Percentiles rank a stretch among this genome's conserved stretches.
Evolutionary conservation across 768 basidiomycete genomes (phyloP).

Genomic region (Termitomyces sp.): DNA sequence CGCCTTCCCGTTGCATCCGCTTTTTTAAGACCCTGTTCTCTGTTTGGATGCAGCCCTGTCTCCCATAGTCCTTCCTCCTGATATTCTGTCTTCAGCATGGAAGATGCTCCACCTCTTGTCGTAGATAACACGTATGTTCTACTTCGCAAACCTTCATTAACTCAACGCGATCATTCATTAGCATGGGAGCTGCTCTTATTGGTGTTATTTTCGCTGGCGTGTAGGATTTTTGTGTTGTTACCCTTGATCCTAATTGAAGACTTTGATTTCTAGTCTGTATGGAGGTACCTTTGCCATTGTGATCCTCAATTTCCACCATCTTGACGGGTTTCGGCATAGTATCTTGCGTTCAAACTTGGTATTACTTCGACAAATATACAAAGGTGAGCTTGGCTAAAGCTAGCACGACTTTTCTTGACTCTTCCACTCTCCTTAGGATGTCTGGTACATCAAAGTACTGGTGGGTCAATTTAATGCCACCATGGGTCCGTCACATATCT

Average conservation of each 20-base stretch:
- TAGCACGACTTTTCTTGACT: not conserved
- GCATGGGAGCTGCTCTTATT: conserved; percentile 51
- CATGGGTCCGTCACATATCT: not conserved
- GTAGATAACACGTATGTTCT: conserved; percentile 38
- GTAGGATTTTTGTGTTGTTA: conserved; percentile 27
- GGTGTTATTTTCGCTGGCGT: conserved; percentile 48
- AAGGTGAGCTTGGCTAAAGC: conserved; percentile 26
- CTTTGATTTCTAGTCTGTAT: conserved; percentile 37
- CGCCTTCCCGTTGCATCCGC: conserved; percentile 18
- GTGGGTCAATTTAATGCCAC: conserved; percentile 26
- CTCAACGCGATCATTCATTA: conserved; percentile 19
- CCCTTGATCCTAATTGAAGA: not conserved
- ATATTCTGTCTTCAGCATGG: conserved; percentile 15
- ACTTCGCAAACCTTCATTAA: not conserved
- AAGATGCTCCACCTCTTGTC: conserved; percentile 15
- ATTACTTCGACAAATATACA: conserved; percentile 49
- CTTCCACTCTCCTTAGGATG: conserved; percentile 30
- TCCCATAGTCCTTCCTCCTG: conserved; percentile 14
- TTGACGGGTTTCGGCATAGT: conserved; percentile 31
- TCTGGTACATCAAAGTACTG: conserved; percentile 51
- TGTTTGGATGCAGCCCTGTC: conserved; percentile 17
- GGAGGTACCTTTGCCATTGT: conserved; percentile 39
- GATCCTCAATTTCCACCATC: not conserved
- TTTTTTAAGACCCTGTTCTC: conserved; percentile 26
- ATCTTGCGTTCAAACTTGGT: conserved; percentile 56